Evolutionary conservation across 805 yeast genomes (phyloP).

Genomic region (Alloascoidea africana): DNA sequence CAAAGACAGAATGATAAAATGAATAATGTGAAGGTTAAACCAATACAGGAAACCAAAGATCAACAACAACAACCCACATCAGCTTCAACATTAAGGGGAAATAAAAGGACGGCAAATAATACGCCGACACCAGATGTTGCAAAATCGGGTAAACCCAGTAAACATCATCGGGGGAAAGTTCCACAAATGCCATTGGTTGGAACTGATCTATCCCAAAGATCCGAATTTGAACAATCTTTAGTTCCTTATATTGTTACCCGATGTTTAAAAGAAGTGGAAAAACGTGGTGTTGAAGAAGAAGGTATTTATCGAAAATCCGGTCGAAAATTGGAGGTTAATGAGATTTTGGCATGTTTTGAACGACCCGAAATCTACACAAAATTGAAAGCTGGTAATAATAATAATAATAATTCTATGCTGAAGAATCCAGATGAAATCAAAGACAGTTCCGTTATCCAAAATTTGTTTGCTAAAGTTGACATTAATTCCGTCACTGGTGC

Average conservation of each 20-base stretch:
- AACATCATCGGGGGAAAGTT: too few relatives aligned
- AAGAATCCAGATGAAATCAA: not conserved
- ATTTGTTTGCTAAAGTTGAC: constrained; percentile 29
- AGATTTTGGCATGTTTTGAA: constrained; percentile 22
- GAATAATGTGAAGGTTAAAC: too few relatives aligned
- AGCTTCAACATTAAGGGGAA: too few relatives aligned
- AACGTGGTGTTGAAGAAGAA: constrained; percentile 58
- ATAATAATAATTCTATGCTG: not conserved
- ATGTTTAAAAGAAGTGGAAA: constrained; percentile 68
- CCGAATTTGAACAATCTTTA: not conserved
- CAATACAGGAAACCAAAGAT: too few relatives aligned
- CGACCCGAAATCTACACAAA: not conserved
- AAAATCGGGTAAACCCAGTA: too few relatives aligned
- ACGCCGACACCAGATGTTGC: too few relatives aligned
- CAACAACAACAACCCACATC: too few relatives aligned
- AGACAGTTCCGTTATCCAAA: too few relatives aligned
- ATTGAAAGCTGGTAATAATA: not conserved
- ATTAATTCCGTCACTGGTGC: constrained; percentile 79
- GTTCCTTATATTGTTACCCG: constrained; percentile 62
- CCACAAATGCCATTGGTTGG: constrained; percentile 1
- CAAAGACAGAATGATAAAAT: too few relatives aligned
- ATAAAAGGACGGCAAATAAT: too few relatives aligned
- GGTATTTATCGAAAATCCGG: constrained; percentile 91
- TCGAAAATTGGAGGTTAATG: constrained; percentile 47
- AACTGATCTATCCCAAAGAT: not conserved